Conservation (phyloP, 2,329 filamentous ascomycete species). For the Epichloe typhina region DNA sequence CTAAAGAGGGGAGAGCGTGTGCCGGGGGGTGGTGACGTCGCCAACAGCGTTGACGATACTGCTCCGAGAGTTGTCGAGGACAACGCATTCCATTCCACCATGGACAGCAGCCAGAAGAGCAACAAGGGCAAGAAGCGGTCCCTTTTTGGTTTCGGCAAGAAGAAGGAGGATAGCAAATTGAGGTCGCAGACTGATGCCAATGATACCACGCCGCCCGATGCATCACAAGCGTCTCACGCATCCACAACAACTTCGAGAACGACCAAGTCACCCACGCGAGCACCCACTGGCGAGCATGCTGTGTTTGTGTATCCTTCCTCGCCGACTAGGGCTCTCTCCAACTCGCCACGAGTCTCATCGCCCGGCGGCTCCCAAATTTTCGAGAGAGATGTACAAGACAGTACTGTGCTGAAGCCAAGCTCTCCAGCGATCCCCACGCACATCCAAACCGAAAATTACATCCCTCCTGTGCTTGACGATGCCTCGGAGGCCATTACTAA, state of each 20-base stretch:
- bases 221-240: slow-evolving; percentile 1
- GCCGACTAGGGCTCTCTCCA: slow-evolving; percentile 51
- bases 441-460: slow-evolving; percentile 88
- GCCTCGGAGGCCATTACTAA: slow-evolving; percentile 89
- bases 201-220: slow-evolving; percentile 17
- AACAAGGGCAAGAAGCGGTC: slow-evolving; percentile 38
- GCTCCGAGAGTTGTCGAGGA: slow-evolving; percentile 19
- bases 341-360: slow-evolving; percentile 63
- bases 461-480: slow-evolving; percentile 81
- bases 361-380: slow-evolving; percentile 76
- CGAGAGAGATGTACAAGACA: slow-evolving; percentile 87
- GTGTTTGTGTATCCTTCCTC: slow-evolving; percentile 43
- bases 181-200: slow-evolving; percentile 23
- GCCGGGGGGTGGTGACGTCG: slow-evolving; percentile 8
- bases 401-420: slow-evolving; percentile 48
- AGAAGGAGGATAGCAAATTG: slow-evolving; percentile 33
- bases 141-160: slow-evolving; percentile 50
- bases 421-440: slow-evolving; percentile 85
- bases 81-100: slow-evolving; percentile 14
- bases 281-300: slow-evolving; percentile 21
- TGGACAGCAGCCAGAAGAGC: slow-evolving; percentile 13
- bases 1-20: slow-evolving; percentile 8
- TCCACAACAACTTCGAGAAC: slow-evolving; percentile 7
- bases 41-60: slow-evolving; percentile 16
- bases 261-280: slow-evolving; percentile 26